phyloP scores from a whole-genome alignment of 192 early-diverging fungal genomes.

The Chytriomyces sp. region DNA sequence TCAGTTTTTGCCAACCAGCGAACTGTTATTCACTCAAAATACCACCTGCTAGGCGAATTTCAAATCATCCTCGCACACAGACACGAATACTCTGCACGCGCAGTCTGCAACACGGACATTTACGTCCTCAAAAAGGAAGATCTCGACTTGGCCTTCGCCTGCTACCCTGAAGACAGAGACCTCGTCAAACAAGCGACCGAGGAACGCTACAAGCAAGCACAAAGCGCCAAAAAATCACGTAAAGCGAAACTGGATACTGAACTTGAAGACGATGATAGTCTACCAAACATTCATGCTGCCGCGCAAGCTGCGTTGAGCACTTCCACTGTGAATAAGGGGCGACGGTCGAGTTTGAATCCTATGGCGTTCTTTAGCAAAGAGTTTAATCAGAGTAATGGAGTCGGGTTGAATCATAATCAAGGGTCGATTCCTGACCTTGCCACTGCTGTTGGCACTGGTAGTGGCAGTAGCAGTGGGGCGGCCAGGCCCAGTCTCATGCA shows the following conservation, averaged over 20 bases:
- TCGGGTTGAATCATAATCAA: no score
- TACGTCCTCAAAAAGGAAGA: conserved; percentile 54
- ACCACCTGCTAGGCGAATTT: conserved; percentile 45
- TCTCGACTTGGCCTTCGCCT: conserved; percentile 45
- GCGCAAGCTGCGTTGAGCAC: neutral
- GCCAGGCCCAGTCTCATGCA: no score
- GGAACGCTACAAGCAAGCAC: conserved; percentile 41
- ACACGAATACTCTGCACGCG: conserved; percentile 50
- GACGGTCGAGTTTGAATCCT: conserved; percentile 1
- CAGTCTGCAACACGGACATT: conserved; percentile 58
- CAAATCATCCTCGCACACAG: conserved; percentile 52
- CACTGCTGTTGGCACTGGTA: no score
- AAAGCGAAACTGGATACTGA: conserved; percentile 23
- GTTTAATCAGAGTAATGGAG: no score
- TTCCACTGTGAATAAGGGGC: neutral
- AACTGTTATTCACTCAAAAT: neutral
- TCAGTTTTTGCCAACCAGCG: neutral
- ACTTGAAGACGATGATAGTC: conserved; percentile 21
- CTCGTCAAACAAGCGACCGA: conserved; percentile 41
- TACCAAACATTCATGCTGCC: neutral
- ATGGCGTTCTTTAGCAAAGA: neutral
- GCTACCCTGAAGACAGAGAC: conserved; percentile 50
- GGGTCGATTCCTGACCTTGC: no score
- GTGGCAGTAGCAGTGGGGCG: no score
- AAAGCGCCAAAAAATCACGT: conserved; percentile 37